Percentiles rank a stretch among this genome's conserved stretches.
Conservation (phyloP, 2,329 filamentous ascomycete species). For the Phialophora tarda region DNA sequence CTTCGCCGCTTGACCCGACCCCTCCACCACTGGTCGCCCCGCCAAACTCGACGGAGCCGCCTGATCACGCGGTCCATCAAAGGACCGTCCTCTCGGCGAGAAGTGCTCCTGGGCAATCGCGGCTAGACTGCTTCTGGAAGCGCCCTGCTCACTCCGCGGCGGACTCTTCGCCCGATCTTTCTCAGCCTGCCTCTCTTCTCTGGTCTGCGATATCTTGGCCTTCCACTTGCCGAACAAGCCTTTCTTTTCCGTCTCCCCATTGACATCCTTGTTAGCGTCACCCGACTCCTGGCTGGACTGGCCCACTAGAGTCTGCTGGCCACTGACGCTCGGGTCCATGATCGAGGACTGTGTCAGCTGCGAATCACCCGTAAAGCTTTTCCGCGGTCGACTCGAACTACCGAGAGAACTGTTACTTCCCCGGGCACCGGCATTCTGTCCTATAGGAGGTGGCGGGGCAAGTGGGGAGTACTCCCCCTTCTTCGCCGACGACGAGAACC, state of each 20-base stretch:
- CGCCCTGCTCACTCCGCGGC: conserved; percentile 45
- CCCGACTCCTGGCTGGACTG: conserved; percentile 49
- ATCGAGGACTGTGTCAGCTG: conserved; percentile 49
- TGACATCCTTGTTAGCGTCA: conserved; percentile 43
- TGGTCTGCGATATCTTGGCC: conserved; percentile 62
- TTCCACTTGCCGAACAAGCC: conserved; percentile 69
- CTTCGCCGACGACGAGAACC: conserved; percentile 64
- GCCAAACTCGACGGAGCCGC: conserved; percentile 22
- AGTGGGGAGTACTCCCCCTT: conserved; percentile 61
- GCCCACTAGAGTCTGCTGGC: conserved; percentile 39
- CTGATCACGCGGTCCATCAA: conserved; percentile 34
- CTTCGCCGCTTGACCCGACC: conserved; percentile 5
- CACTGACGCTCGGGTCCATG: conserved; percentile 43
- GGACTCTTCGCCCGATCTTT: conserved; percentile 61
- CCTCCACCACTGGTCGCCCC: conserved; percentile 25
- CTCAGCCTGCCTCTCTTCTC: conserved; percentile 62
- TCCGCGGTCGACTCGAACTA: conserved; percentile 59
- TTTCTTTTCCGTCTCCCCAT: conserved; percentile 59
- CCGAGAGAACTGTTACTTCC: conserved; percentile 71
- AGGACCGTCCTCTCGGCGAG: conserved; percentile 35
- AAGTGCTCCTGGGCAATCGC: conserved; percentile 43
- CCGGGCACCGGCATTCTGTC: conserved; percentile 67
- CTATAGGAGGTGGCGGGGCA: conserved; percentile 59
- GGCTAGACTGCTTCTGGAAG: conserved; percentile 46
- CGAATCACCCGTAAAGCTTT: conserved; percentile 54